Base-by-base conservation (phyloP, 2,329 filamentous ascomycete genomes). In the Bertia moriformis region DNA sequence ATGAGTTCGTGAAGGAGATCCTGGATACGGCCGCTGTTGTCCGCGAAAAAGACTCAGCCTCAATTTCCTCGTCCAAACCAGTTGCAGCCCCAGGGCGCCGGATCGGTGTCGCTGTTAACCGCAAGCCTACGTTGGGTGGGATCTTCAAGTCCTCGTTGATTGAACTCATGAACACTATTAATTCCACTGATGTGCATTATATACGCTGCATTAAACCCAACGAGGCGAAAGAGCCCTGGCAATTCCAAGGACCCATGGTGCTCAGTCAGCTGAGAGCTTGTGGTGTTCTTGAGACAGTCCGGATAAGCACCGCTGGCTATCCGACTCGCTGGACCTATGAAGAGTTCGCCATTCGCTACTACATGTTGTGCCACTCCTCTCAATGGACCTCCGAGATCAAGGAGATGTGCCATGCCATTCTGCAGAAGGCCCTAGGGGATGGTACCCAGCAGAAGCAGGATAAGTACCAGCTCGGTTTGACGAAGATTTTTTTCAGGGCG, bases 141-240 rank as follows among this genome's bases (percentile, higher is more conserved):
- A 98, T 98, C 48, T 98, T 98, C 78, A 93, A 94, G 56, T 94
- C 88, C 3, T 96, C 91, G 5, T 67, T 98, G 51, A 96, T 98
- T 50, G 91, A 98, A 61, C 74, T 98, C 39, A 98, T 98, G 89
- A 72, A 77, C 56, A 98, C 91, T 4, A 98, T 98, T 61, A 94
- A 93, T 60, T 88, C 84, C 48, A 98, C 91, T 2, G 91, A 98
- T 56, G 91, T 96, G 15, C 91, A 98, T 61, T 98, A 98, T 61
- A 98, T 98, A 54, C 80, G 91, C 49, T 98, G 91, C 59, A 96
- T 98, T 63, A 98, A 98, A 64, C 91, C 91, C 20, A 98, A 98
- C 56, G 91, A 98, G 62, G 85, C 78, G 38, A 98, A 98, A 61
- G 84, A 84, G 52, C 77, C 91, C 0, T 98, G 91, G 91, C 89